Evolutionary conservation across 169 alveolate species (phyloP), one percentile per base, ranked within the genome.

Genomic region (Babesia bovis): DNA sequence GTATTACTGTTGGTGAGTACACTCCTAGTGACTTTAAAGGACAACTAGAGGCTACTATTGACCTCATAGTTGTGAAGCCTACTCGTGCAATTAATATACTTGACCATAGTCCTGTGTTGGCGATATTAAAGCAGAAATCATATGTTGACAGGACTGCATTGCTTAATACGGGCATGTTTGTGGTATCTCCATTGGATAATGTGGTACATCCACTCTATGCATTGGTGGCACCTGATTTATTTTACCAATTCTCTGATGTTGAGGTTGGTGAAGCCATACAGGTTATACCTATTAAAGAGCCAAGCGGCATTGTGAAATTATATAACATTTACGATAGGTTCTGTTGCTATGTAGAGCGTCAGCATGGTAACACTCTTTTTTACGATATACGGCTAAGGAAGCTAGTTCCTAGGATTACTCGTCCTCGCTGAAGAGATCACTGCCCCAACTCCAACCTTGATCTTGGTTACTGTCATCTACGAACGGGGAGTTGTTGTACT

Each of bases 401-500:
- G 28, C 52, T 61, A 17, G 82, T 68, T 15, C 79, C 81, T 17
- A 49, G 23, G 61, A 13, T 74, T 32, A 77, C 63, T 77, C 85
- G 21, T 77, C 85, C 9, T 77, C 85, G 19, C 59, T 25, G 28
- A 77, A 47, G 5, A 47, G 25, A 17, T 77, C 85, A 42, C 71
- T 52, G 36, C 81, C 72, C 85, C 85, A 77, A 36, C 82, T 77
- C 85, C 85, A 77, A 23, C 85, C 85, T 50, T 45, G 21, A 30
- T 63, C 60, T 17, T 77, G 75, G 72, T 36, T 66, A 13, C 41
- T 42, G 67, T 63, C 59, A 15, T 77, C 73, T 4, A 44, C 55
- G 50, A 71, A 71, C 21, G 78, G 66, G 32, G 73, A 63, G 47
- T 26, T 25, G 41, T 9, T 71, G 36, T 60, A 40, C 36, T 71